Evolutionary conservation across 495 filamentous ascomycete species (phyloP).

Genomic region (Tuber aestivum): DNA sequence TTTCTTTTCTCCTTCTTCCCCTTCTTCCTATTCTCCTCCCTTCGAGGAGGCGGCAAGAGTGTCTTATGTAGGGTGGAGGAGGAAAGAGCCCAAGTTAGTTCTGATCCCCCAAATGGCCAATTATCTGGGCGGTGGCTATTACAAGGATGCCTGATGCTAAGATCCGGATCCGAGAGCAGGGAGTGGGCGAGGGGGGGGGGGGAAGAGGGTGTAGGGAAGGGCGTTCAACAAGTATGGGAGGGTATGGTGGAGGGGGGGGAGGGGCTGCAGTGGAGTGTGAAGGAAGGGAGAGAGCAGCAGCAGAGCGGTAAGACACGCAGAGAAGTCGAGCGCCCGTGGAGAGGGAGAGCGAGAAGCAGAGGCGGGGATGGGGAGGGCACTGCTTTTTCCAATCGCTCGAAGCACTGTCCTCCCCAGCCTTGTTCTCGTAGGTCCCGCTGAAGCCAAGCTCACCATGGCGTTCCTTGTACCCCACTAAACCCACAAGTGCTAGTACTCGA

Average conservation of each 20-base stretch:
- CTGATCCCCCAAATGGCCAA: constrained; percentile 1
- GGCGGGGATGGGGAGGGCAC: background rate
- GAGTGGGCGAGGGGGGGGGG: background rate
- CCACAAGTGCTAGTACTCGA: too few relatives aligned
- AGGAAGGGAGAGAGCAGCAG: constrained; percentile 1
- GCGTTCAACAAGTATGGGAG: background rate
- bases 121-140: background rate
- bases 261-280: constrained; percentile 2
- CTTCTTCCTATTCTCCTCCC: too few relatives aligned
- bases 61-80: background rate
- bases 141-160: background rate
- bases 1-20: background rate
- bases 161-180: background rate
- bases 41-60: background rate
- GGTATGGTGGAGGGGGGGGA: background rate
- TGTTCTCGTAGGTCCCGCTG: background rate
- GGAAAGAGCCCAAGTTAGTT: background rate
- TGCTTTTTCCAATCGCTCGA: background rate
- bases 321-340: background rate
- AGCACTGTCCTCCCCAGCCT: background rate
- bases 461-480: background rate
- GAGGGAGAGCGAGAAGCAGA: background rate
- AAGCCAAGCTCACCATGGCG: background rate
- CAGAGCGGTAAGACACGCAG: background rate
- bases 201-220: constrained; percentile 1